Evolutionary conservation across 2,329 filamentous ascomycete genomes (phyloP), one percentile per base, ranked within the genome.

Genomic region (Sphaerulina musiva): DNA sequence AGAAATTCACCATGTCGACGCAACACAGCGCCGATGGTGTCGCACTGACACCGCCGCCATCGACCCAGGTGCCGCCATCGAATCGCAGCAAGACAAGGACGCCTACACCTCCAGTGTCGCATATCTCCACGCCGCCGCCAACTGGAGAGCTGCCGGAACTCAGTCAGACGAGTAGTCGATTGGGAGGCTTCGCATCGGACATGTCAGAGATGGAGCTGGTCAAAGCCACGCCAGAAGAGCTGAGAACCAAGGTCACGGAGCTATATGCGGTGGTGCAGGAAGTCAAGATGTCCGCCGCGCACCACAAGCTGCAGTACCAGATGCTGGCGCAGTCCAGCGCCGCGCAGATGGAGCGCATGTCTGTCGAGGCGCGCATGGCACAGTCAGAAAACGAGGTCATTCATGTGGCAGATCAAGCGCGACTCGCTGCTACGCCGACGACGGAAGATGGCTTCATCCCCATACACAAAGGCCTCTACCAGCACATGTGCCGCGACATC

Each of bases 301-400:
- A 96, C 69, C 86, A 93, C 74, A 95, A 93, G 72, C 76, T 97
- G 51, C 92, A 96, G 69, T 87, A 91, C 67, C 90, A 86, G 63
- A 80, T 96, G 66, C 79, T 95, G 29, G 84, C 82, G 48, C 84
- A 96, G 60, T 89, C 95, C 66, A 90, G 87, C 51, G 84, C 86
- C 46, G 89, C 95, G 62, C 86, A 90, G 31, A 82, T 89, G 8
- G 91, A 95, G 71, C 84, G 90, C 26, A 89, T 92, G 62, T 86
- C 85, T 36, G 91, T 96, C 4, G 92, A 96, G 71, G 87, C 95
- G 64, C 87, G 93, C 60, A 91, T 96, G 81, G 86, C 86, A n/a
- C 82, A 89, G 58, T 81, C 87, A 20, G 90, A 96, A 71, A 86
- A 95, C 17, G 87, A 95, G 58, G 87, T 91, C 10, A 75, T 96